Base-by-base conservation (phyloP, 2,329 filamentous ascomycete genomes). In the Colletotrichum noveboracense region DNA sequence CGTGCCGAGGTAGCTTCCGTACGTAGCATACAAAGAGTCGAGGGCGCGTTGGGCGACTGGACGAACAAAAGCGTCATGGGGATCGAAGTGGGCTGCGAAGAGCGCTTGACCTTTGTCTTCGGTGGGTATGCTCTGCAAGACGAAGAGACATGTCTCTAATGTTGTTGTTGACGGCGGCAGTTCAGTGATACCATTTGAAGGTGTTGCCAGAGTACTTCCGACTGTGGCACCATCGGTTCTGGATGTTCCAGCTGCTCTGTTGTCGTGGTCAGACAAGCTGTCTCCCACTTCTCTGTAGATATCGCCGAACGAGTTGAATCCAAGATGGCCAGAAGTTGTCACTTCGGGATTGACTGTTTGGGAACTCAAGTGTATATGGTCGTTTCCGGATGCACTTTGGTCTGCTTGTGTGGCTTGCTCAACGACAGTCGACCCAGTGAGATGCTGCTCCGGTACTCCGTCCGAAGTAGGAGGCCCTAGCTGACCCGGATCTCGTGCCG, bases 301-400 rank as follows among this genome's bases (percentile, higher is more conserved):
- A n/a, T 83, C 81, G 48, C 81, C 84, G 74, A 85, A 86, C 60
- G 85, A 88, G 3, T 85, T 88, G 78, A 84, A 86, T 48, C 87
- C 86, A 34, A 88, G 81, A 79, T 87, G 87, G 0, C 87, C 87
- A 14, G 80, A 71, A 10, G 73, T 66, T 3, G 77, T 66, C 16
- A 67, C 77, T 2, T 21, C 34, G 18, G 13, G 30, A 36, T 14
- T 36, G 34, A 2, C 13, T 36, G 34, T 36, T 36, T 36, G 34
- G 13, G 14, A 0, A 36, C 0, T 16, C 3, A 24, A 24, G n/a
- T 7, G 4, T 21, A 21, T 1, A 52, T 13, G 21, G 13, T 26
- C 61, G n/a, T 34, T 26, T 7, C 24, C 32, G 9, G 60, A 3
- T 1, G 52, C 58, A 34, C 6, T 24, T 6, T 62, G 32, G 9